These are phyloP conservation scores for Neckera pumila DNA, from an alignment of 225 moss, liverwort and hornwort species.

Conservation along the genomic window DNA sequence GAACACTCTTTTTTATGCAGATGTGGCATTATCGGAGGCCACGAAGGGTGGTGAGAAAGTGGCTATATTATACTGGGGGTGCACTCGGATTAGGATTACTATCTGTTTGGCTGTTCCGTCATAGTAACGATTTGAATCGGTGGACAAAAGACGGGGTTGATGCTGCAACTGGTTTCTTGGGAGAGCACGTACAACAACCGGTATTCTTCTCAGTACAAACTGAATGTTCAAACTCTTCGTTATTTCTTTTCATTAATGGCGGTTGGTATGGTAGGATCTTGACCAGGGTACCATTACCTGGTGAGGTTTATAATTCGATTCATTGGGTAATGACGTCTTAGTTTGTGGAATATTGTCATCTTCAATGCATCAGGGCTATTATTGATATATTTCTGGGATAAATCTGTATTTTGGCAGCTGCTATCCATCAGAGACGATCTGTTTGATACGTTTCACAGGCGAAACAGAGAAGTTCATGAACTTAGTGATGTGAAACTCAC, in stretches of 20 bases:
- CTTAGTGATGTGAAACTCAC: too few species aligned
- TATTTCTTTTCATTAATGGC: neutral
- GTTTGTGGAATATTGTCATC: too few species aligned
- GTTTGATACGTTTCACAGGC: too few species aligned
- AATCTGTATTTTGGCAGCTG: too few species aligned
- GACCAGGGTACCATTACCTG: neutral
- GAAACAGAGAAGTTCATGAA: too few species aligned
- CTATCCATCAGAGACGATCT: too few species aligned
- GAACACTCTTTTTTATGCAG: conserved; percentile 19
- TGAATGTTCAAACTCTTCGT: neutral
- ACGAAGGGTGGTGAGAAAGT: conserved; percentile 54
- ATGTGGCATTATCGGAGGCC: conserved; percentile 73
- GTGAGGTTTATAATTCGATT: too few species aligned
- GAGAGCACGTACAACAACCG: conserved; percentile 86
- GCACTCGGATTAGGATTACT: conserved; percentile 44
- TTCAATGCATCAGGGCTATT: too few species aligned
- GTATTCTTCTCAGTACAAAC: conserved; percentile 14
- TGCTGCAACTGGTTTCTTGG: conserved; percentile 48
- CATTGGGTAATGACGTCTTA: too few species aligned
- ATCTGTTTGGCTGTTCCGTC: conserved; percentile 71
- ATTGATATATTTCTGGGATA: too few species aligned
- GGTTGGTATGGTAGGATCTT: neutral
- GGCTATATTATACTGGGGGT: conserved; percentile 67
- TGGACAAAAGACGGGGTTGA: conserved; percentile 65
- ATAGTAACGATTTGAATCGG: conserved; percentile 71